These are phyloP conservation scores for Epithele typhae DNA, from an alignment of 768 basidiomycete species.

Conservation along the genomic window DNA sequence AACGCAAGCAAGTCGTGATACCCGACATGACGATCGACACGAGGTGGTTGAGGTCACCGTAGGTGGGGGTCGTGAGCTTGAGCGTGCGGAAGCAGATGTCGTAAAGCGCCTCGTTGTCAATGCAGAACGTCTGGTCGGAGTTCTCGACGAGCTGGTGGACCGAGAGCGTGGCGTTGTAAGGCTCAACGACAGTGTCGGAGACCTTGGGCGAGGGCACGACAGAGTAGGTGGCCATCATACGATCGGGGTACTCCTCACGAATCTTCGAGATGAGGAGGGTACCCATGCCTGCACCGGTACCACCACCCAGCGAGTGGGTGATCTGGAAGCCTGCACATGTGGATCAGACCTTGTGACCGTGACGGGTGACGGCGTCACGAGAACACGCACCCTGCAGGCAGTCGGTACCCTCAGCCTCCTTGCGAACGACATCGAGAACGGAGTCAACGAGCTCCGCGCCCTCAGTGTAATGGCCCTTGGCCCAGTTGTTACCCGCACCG, in stretches of 20 bases:
- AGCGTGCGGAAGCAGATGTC: constrained; percentile 99
- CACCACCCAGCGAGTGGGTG: constrained; percentile 97
- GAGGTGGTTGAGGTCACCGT: constrained; percentile 96
- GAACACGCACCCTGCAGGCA: constrained; percentile 80
- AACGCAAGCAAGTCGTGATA: constrained; percentile 97
- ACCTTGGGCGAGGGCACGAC: constrained; percentile 97
- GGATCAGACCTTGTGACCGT: constrained; percentile 9
- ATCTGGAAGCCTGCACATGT: constrained; percentile 86
- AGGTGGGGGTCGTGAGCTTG: constrained; percentile 92
- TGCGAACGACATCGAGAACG: constrained; percentile 96
- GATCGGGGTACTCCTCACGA: constrained; percentile 96
- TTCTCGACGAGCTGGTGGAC: constrained; percentile 99
- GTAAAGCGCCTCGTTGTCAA: constrained; percentile 98
- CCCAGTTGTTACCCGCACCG: constrained; percentile 99
- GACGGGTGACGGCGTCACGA: constrained; percentile 9
- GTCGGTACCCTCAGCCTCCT: constrained; percentile 97
- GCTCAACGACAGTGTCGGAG: constrained; percentile 99
- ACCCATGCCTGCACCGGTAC: constrained; percentile 99
- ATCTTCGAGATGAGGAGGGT: constrained; percentile 99
- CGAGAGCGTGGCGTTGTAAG: constrained; percentile 97
- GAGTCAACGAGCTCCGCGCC: constrained; percentile 98
- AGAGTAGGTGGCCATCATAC: constrained; percentile 99
- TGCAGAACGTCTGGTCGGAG: constrained; percentile 99
- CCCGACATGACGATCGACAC: constrained; percentile 99
- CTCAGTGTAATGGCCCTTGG: constrained; percentile 97